Conservation (phyloP, 306 rosid species). For the Dryas alaskensis region DNA sequence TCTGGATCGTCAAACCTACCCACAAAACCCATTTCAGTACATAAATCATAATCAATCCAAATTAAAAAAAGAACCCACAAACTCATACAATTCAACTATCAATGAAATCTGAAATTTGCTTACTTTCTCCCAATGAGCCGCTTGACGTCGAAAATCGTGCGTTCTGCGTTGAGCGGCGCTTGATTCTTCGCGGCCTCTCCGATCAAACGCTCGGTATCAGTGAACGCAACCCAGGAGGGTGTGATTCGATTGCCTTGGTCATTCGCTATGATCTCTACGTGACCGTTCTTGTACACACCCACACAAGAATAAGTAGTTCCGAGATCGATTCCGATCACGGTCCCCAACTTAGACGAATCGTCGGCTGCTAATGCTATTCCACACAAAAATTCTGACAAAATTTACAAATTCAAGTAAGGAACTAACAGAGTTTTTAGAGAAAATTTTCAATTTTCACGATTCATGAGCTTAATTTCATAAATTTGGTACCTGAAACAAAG, state of each 20-base stretch:
- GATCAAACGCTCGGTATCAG: constrained; percentile 47
- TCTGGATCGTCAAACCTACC: constrained; percentile 50
- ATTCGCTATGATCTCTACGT: constrained; percentile 53
- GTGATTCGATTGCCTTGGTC: constrained; percentile 63
- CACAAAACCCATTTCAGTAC: constrained; percentile 9
- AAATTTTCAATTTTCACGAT: too few species aligned
- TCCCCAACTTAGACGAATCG: constrained; percentile 27
- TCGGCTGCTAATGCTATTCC: constrained; percentile 29
- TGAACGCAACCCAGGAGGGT: constrained; percentile 57
- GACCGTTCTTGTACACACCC: constrained; percentile 52
- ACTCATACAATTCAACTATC: not conserved
- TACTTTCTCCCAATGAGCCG: constrained; percentile 61
- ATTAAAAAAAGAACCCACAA: not conserved
- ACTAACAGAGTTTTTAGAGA: not conserved
- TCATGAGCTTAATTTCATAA: not conserved
- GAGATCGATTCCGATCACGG: constrained; percentile 57
- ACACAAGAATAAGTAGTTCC: constrained; percentile 55
- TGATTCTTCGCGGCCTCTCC: constrained; percentile 68
- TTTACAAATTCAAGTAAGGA: not conserved
- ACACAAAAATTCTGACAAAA: constrained; percentile 24
- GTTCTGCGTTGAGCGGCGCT: constrained; percentile 49
- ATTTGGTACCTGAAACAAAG: constrained; percentile 30
- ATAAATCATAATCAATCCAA: not conserved
- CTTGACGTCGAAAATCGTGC: constrained; percentile 49
- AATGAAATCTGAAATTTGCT: not conserved